phyloP scores from a whole-genome alignment of 2,329 filamentous ascomycete species.

The Cladosporium velox region DNA sequence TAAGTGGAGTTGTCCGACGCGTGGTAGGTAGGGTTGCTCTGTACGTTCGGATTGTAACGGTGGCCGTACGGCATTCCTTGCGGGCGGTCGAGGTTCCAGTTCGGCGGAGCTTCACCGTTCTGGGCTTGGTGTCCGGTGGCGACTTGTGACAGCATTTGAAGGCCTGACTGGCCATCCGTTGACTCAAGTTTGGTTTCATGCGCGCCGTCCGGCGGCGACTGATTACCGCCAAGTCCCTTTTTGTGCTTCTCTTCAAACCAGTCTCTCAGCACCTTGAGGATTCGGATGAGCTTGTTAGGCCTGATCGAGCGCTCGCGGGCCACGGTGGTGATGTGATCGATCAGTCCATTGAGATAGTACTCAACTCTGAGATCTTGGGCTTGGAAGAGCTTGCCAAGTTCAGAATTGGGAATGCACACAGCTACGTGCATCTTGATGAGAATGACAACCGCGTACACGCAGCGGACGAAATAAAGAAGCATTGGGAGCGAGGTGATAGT shows the following conservation, averaged over 20 bases:
- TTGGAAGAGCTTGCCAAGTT: slow-evolving; percentile 53
- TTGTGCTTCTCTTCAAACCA: slow-evolving; percentile 45
- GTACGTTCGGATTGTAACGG: slow-evolving; percentile 3
- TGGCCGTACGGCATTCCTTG: slow-evolving; percentile 11
- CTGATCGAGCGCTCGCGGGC: slow-evolving; percentile 13
- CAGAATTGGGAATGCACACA: slow-evolving; percentile 49
- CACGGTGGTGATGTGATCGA: slow-evolving; percentile 28
- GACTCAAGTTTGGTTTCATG: slow-evolving; percentile 16
- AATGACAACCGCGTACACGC: slow-evolving; percentile 59
- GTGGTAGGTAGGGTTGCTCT: slow-evolving; percentile 4
- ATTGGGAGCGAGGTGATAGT: slow-evolving; percentile 48
- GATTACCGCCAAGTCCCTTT: slow-evolving; percentile 28
- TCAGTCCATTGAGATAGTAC: slow-evolving; percentile 48
- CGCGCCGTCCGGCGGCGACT: slow-evolving; percentile 20
- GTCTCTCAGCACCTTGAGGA: slow-evolving; percentile 48
- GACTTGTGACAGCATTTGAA: slow-evolving; percentile 32
- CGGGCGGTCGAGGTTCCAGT: slow-evolving; percentile 8
- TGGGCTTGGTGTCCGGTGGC: slow-evolving; percentile 27
- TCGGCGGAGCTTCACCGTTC: background rate
- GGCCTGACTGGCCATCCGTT: slow-evolving; percentile 23
- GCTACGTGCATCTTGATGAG: slow-evolving; percentile 63
- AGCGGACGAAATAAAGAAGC: slow-evolving; percentile 51
- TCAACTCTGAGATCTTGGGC: slow-evolving; percentile 52
- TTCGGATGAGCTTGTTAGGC: slow-evolving; percentile 47
- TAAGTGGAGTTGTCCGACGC: background rate